phyloP scores from a whole-genome alignment of 2,329 filamentous ascomycete genomes.

The Nemania sp. region DNA sequence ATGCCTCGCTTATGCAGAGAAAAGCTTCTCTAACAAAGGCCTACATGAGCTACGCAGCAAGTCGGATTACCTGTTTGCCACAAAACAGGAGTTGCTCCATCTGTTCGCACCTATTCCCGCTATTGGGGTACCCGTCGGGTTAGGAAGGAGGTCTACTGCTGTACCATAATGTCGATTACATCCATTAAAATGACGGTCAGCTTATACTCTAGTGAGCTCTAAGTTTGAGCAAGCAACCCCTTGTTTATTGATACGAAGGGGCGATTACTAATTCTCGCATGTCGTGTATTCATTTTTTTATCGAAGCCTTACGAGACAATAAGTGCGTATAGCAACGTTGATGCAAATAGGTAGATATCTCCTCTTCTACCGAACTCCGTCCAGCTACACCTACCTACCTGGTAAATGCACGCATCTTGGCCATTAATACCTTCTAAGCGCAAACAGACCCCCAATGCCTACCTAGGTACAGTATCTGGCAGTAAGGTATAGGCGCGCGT shows the following conservation, averaged over 20 bases:
- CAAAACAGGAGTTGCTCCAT: not conserved
- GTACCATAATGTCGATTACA: not conserved
- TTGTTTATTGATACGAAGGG: not conserved
- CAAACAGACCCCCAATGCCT: too few relatives aligned
- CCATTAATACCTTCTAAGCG: not conserved
- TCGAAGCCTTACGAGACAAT: not conserved
- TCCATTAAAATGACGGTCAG: not conserved
- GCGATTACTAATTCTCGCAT: too few relatives aligned
- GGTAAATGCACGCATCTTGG: too few relatives aligned
- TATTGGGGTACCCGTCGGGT: not conserved
- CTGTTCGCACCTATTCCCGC: not conserved
- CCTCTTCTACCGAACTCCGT: too few relatives aligned
- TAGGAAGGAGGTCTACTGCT: conserved; percentile 10
- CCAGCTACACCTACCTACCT: not conserved
- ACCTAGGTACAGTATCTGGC: not conserved
- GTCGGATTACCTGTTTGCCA: not conserved
- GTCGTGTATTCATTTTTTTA: too few relatives aligned
- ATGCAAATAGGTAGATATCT: too few relatives aligned
- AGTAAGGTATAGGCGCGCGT: conserved; percentile 11
- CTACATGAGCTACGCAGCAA: not conserved
- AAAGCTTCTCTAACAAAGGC: conserved; percentile 25
- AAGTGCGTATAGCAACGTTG: too few relatives aligned
- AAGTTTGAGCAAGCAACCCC: too few relatives aligned
- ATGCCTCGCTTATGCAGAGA: conserved; percentile 34
- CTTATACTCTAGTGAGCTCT: too few relatives aligned